Percentiles rank a stretch among this genome's conserved stretches.
These are phyloP conservation scores for Ascochyta viciae-villosae DNA, from an alignment of 2,329 filamentous ascomycete species.

Conservation along the genomic window DNA sequence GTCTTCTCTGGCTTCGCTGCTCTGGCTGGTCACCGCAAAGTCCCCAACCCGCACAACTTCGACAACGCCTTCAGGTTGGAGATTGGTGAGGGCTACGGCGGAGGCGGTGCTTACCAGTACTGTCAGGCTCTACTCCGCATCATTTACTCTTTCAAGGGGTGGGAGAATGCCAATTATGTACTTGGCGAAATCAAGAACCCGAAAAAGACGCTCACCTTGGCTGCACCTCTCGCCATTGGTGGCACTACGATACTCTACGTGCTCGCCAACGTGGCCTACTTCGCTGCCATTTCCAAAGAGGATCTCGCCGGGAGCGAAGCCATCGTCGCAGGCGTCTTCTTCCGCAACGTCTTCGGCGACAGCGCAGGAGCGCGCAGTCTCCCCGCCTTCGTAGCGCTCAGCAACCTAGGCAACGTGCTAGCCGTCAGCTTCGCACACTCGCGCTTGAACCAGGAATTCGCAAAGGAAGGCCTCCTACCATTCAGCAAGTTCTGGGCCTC, in stretches of 20 bases:
- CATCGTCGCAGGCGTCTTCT: constrained; percentile 68
- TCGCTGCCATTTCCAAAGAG: constrained; percentile 66
- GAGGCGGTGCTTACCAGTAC: constrained; percentile 52
- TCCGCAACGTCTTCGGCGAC: constrained; percentile 67
- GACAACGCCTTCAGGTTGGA: constrained; percentile 62
- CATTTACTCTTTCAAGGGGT: constrained; percentile 68
- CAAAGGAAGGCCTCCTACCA: constrained; percentile 72
- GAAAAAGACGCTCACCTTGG: constrained; percentile 61
- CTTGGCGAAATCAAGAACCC: constrained; percentile 65
- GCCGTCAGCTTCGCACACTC: constrained; percentile 67
- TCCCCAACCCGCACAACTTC: constrained; percentile 63
- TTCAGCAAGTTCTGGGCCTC: constrained; percentile 73
- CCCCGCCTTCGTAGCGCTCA: constrained; percentile 65
- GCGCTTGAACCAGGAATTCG: constrained; percentile 69
- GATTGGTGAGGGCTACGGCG: constrained; percentile 41
- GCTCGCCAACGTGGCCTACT: constrained; percentile 71
- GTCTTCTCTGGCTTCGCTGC: constrained; percentile 62
- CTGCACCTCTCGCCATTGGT: constrained; percentile 65
- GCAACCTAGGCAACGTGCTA: constrained; percentile 68
- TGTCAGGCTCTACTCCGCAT: constrained; percentile 65
- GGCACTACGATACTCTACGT: constrained; percentile 68
- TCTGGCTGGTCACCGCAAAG: constrained; percentile 41
- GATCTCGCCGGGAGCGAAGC: constrained; percentile 65
- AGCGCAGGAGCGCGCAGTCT: constrained; percentile 55
- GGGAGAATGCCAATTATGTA: constrained; percentile 70